Evolutionary conservation across 1,284 basidiomycete species (phyloP).

Genomic region (Microbotryum lychnidis-dioicae): DNA sequence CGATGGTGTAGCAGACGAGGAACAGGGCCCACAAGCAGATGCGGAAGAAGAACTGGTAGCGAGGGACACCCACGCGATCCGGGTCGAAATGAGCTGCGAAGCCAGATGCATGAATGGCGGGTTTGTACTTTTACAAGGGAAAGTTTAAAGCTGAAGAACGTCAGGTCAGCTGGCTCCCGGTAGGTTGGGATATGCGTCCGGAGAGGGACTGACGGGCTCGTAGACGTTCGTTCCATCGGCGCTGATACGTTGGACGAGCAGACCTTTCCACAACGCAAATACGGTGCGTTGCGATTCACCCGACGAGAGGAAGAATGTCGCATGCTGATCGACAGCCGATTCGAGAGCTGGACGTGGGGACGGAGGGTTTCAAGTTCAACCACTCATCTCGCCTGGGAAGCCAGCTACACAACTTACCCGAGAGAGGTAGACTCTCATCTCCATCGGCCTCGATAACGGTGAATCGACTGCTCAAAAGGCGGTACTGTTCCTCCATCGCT

Average conservation of each 20-base stretch:
- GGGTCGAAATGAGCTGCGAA: conserved; percentile 69
- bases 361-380: too few relatives aligned
- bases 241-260: conserved; percentile 37
- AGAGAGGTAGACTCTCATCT: conserved; percentile 61
- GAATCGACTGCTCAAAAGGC: conserved; percentile 51
- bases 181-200: not conserved
- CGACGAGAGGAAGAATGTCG: conserved; percentile 69
- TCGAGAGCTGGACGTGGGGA: conserved; percentile 48
- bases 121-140: conserved; percentile 42
- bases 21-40: conserved; percentile 74
- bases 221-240: conserved; percentile 14
- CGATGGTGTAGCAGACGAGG: conserved; percentile 56
- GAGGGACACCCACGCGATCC: conserved; percentile 73
- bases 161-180: conserved; percentile 13
- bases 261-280: conserved; percentile 33
- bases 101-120: conserved; percentile 39
- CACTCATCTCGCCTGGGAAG: too few relatives aligned
- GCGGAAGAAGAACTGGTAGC: conserved; percentile 48
- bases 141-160: too few relatives aligned
- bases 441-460: conserved; percentile 65
- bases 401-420: conserved; percentile 39
- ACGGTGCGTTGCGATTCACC: conserved; percentile 64
- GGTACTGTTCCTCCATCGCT: conserved; percentile 24
- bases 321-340: conserved; percentile 66
- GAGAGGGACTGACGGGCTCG: conserved; percentile 2